Conservation (phyloP, 2,329 filamentous ascomycete species). For the Dryadomyces quercus-mongolicae region DNA sequence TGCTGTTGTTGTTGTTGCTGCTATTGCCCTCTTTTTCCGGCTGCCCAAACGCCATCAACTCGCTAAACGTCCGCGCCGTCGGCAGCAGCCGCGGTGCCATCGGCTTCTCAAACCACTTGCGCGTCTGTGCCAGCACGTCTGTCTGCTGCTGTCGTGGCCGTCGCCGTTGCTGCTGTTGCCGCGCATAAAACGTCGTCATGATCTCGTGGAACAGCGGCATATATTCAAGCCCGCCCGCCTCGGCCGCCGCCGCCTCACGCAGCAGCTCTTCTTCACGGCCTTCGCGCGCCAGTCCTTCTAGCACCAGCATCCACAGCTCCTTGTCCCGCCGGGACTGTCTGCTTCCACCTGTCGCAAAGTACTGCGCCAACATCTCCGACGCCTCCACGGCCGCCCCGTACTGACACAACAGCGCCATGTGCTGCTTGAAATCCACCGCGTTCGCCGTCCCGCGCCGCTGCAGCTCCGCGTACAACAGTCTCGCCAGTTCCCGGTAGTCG, state of each 20-base stretch:
- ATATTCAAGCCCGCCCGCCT: constrained; percentile 32
- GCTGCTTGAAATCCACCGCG: constrained; percentile 25
- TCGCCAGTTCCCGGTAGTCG: constrained; percentile 36
- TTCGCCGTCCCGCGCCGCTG: constrained; percentile 12
- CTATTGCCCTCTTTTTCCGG: constrained; percentile 24
- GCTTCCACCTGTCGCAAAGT: constrained; percentile 16
- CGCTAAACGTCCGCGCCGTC: constrained; percentile 33
- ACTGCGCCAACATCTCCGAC: constrained; percentile 26
- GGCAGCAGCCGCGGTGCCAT: constrained; percentile 28
- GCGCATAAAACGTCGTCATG: constrained; percentile 52
- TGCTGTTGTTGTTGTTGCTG: too few species aligned
- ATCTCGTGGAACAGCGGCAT: constrained; percentile 34
- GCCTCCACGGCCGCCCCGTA: constrained; percentile 46
- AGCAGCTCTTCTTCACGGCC: constrained; percentile 45
- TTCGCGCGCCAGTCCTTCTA: constrained; percentile 51
- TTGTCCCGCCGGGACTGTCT: constrained; percentile 13
- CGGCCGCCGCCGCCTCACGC: constrained; percentile 25
- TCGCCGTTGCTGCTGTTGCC: constrained; percentile 16
- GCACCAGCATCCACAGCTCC: constrained; percentile 34
- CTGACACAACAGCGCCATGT: constrained; percentile 36
- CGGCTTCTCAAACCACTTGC: constrained; percentile 53
- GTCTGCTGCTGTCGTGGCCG: too few species aligned
- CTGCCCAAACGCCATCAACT: constrained; percentile 48
- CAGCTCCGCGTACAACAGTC: constrained; percentile 28
- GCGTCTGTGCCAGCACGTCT: constrained; percentile 38